A percentile compares a stretch with the other conserved stretches of the same genome.
Evolutionary conservation across 78 protist species (phyloP).

Genomic region (Dictyostelium citrinum): DNA sequence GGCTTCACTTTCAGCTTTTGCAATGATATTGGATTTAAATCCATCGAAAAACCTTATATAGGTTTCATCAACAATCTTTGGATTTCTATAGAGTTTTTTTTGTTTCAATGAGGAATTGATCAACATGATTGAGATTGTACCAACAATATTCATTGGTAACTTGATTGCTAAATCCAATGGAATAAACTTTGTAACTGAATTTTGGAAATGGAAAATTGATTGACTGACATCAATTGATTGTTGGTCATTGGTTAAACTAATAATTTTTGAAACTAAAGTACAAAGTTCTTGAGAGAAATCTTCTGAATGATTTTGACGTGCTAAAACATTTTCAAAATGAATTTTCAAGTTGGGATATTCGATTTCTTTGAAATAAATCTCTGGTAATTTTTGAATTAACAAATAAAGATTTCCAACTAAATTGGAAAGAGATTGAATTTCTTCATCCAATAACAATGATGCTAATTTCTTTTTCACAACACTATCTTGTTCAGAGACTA

Average conservation of each 20-base stretch:
- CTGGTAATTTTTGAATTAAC: neutral
- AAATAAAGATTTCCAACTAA: neutral
- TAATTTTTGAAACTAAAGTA: neutral
- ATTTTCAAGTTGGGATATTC: neutral
- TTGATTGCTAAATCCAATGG: neutral
- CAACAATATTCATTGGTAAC: neutral
- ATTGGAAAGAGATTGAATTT: neutral
- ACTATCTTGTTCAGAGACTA: neutral
- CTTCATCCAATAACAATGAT: neutral
- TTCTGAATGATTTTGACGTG: neutral
- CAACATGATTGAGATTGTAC: neutral
- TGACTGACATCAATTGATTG: neutral
- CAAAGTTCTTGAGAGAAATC: neutral
- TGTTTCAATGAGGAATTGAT: neutral
- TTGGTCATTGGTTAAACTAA: neutral
- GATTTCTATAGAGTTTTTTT: neutral
- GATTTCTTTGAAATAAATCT: neutral
- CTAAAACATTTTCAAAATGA: neutral
- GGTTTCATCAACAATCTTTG: neutral
- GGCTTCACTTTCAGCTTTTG: neutral
- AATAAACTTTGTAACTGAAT: neutral
- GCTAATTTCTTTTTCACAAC: neutral
- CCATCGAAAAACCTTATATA: neutral
- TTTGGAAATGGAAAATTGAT: neutral
- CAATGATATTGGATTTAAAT: neutral